phyloP scores from a whole-genome alignment of 2,329 filamentous ascomycete species.

The Diplodia mutila region DNA sequence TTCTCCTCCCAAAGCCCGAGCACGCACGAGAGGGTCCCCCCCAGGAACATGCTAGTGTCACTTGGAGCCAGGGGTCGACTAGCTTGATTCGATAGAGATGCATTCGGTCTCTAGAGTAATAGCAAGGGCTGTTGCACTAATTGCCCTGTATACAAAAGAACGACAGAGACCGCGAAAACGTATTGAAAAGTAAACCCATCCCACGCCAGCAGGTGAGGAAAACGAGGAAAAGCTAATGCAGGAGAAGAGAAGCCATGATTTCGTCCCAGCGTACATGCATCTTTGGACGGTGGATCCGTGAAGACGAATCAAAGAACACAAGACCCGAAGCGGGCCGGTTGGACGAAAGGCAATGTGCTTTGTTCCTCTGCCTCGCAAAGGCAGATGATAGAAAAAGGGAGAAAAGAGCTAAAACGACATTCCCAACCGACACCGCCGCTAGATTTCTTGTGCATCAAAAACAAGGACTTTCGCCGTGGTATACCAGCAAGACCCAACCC shows the following conservation, averaged over 20 bases:
- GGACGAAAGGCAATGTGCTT: slow-evolving; percentile 17
- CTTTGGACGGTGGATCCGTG: slow-evolving; percentile 26
- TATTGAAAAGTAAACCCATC: slow-evolving; percentile 26
- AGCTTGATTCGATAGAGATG: neutral
- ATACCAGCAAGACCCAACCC: slow-evolving; percentile 38
- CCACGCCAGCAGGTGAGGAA: slow-evolving; percentile 17
- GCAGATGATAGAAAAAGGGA: slow-evolving; percentile 8
- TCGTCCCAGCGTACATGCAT: slow-evolving; percentile 45
- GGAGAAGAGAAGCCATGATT: slow-evolving; percentile 29
- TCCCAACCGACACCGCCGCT: slow-evolving; percentile 43
- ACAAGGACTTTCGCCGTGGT: slow-evolving; percentile 42
- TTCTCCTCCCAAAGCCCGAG: neutral
- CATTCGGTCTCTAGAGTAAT: slow-evolving; percentile 13
- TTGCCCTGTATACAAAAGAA: slow-evolving; percentile 16
- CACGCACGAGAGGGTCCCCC: neutral
- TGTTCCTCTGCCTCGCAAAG: slow-evolving; percentile 23
- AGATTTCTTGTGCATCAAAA: slow-evolving; percentile 34
- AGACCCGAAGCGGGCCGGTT: slow-evolving; percentile 19
- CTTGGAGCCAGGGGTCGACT: neutral
- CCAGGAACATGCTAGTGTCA: neutral
- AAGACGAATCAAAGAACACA: slow-evolving; percentile 25
- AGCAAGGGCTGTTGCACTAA: neutral
- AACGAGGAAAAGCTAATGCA: slow-evolving; percentile 28
- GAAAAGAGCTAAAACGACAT: slow-evolving; percentile 22
- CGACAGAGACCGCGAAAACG: slow-evolving; percentile 32